Evolutionary conservation across 2,329 filamentous ascomycete genomes (phyloP).

Genomic region (Venturia pyrina): DNA sequence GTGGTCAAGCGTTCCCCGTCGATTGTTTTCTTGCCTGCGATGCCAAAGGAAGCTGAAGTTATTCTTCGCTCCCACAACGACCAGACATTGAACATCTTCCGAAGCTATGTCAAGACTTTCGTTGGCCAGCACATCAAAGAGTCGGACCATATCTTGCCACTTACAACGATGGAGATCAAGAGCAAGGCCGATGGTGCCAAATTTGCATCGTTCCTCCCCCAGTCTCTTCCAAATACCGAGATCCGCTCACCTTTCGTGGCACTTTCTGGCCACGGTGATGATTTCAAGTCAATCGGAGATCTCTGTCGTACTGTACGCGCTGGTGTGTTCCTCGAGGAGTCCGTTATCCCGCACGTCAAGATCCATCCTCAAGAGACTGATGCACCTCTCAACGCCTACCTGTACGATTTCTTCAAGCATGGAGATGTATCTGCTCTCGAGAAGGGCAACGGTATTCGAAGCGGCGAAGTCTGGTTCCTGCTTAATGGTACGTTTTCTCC

Average conservation of each 20-base stretch:
- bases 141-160: slow-evolving; percentile 47
- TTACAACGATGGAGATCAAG: slow-evolving; percentile 43
- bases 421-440: slow-evolving; percentile 53
- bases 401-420: slow-evolving; percentile 70
- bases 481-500: slow-evolving; percentile 39
- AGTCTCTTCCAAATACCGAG: slow-evolving; percentile 19
- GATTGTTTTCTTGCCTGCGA: slow-evolving; percentile 51
- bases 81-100: slow-evolving; percentile 56
- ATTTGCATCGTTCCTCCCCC: slow-evolving; percentile 18
- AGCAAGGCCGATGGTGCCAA: slow-evolving; percentile 17
- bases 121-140: slow-evolving; percentile 51
- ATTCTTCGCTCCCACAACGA: slow-evolving; percentile 54
- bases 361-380: slow-evolving; percentile 47
- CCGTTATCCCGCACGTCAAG: slow-evolving; percentile 59
- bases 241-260: slow-evolving; percentile 61
- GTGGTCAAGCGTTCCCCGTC: slow-evolving; percentile 50
- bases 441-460: slow-evolving; percentile 54
- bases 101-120: slow-evolving; percentile 59
- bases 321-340: slow-evolving; percentile 65
- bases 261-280: slow-evolving; percentile 57
- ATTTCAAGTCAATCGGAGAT: slow-evolving; percentile 55
- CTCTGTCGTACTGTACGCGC: slow-evolving; percentile 55
- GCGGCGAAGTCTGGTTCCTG: slow-evolving; percentile 60
- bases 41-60: slow-evolving; percentile 48
- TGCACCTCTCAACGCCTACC: slow-evolving; percentile 53